Evolutionary conservation across 2,329 filamentous ascomycete species (phyloP).

Genomic region (Leptosphaerulina australis): DNA sequence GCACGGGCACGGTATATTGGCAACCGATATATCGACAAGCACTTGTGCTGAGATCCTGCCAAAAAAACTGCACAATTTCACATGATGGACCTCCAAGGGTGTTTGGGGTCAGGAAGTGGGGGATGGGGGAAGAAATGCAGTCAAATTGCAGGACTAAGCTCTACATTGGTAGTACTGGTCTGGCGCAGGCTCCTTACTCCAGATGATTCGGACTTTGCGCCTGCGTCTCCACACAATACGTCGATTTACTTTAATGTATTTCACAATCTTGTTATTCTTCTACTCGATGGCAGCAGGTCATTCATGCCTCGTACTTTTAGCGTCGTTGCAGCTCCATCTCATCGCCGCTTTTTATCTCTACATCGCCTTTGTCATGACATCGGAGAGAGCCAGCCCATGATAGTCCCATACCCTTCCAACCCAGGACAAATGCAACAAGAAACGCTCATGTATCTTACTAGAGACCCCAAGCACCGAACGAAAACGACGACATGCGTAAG

Average conservation of each 20-base stretch:
- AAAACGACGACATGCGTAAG: constrained; percentile 15
- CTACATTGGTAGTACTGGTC: no score
- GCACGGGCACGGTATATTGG: no score
- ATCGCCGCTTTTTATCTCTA: constrained; percentile 18
- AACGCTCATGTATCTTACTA: constrained; percentile 22
- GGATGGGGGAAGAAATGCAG: no score
- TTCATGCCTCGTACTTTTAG: constrained; percentile 5
- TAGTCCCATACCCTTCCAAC: constrained; percentile 8
- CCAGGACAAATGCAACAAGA: constrained; percentile 17
- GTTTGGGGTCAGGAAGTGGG: no score
- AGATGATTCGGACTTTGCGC: no score
- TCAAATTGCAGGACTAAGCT: no score
- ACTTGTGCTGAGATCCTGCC: no score
- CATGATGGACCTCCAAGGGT: no score
- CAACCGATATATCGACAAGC: no score
- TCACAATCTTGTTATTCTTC: neutral
- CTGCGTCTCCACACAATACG: no score
- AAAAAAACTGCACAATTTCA: no score
- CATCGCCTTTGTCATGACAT: constrained; percentile 16
- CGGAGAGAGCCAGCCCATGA: constrained; percentile 22
- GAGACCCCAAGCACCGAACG: constrained; percentile 9
- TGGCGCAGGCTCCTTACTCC: no score
- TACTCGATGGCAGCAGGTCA: constrained; percentile 1
- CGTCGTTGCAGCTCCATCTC: neutral
- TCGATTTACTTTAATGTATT: neutral